phyloP scores from a whole-genome alignment of 2,329 filamentous ascomycete genomes.

The Fonsecaea multimorphosa region DNA sequence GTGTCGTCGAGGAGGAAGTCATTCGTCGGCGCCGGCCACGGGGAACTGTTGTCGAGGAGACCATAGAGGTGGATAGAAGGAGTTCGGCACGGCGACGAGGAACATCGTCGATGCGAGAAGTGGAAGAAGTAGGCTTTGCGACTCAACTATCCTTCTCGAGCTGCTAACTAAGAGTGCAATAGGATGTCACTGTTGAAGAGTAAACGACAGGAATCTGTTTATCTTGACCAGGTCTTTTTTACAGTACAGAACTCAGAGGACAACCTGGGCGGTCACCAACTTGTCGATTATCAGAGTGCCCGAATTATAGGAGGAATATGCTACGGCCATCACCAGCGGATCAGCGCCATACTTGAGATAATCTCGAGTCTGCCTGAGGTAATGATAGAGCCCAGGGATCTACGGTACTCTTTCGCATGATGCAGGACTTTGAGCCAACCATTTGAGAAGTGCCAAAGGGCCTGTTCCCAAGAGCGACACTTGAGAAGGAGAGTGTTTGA shows the following conservation, averaged over 20 bases:
- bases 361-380: not conserved
- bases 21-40: constrained; percentile 6
- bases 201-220: not conserved
- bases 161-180: not conserved
- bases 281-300: not conserved
- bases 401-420: not conserved
- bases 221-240: not conserved
- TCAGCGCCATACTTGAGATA: not conserved
- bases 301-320: not conserved
- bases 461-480: not conserved
- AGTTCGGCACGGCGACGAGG: constrained; percentile 1
- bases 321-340: not conserved
- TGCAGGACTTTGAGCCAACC: not conserved
- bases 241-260: not conserved
- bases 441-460: not conserved
- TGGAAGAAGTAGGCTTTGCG: not conserved
- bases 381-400: not conserved
- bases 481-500: not conserved
- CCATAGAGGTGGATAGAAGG: not conserved
- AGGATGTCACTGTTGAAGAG: not conserved
- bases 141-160: not conserved
- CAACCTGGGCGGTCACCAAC: not conserved
- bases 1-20: constrained; percentile 10
- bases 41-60: constrained; percentile 4
- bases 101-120: not conserved